Percentiles rank a stretch among this genome's conserved stretches.
Evolutionary conservation across 495 filamentous ascomycete species (phyloP).

Genomic region (Penicillium angulare): DNA sequence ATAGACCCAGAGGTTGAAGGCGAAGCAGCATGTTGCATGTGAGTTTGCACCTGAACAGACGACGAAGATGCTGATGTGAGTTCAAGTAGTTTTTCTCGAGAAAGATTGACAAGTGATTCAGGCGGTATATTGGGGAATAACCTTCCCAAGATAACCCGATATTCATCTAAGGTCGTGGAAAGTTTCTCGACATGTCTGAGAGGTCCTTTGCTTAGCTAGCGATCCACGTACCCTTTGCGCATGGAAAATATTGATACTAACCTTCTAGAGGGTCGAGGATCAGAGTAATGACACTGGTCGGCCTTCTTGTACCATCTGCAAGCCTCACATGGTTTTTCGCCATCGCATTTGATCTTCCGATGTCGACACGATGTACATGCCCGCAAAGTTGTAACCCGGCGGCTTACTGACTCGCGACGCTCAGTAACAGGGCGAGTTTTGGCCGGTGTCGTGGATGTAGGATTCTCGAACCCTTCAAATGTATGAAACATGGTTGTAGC

Average conservation of each 20-base stretch:
- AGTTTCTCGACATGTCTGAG: conserved; percentile 44
- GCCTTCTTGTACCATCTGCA: conserved; percentile 49
- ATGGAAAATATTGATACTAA: conserved; percentile 9
- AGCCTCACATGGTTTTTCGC: conserved; percentile 46
- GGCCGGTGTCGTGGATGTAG: conserved; percentile 23
- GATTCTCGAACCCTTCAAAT: conserved; percentile 43
- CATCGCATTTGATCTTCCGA: conserved; percentile 51
- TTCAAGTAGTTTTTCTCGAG: conserved; percentile 51
- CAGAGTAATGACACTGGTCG: conserved; percentile 44
- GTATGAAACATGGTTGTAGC: conserved; percentile 39
- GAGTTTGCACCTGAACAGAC: conserved; percentile 1
- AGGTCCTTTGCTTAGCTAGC: background rate
- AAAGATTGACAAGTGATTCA: conserved; percentile 40
- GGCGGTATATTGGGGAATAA: conserved; percentile 37
- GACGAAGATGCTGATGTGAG: conserved; percentile 24
- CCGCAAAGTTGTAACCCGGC: conserved; percentile 39
- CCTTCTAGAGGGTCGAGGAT: conserved; percentile 41
- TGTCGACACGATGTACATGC: conserved; percentile 48
- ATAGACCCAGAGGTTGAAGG: conserved; percentile 37
- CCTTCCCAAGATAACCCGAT: conserved; percentile 34
- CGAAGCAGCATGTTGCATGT: conserved; percentile 33
- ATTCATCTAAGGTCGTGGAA: conserved; percentile 41
- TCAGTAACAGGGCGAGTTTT: conserved; percentile 27
- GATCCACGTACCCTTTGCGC: background rate
- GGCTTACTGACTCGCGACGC: conserved; percentile 37